A percentile compares a stretch with the other conserved stretches of the same genome.
Evolutionary conservation across 306 rosid genomes (phyloP).

Genomic region (Sicyos baderoa): DNA sequence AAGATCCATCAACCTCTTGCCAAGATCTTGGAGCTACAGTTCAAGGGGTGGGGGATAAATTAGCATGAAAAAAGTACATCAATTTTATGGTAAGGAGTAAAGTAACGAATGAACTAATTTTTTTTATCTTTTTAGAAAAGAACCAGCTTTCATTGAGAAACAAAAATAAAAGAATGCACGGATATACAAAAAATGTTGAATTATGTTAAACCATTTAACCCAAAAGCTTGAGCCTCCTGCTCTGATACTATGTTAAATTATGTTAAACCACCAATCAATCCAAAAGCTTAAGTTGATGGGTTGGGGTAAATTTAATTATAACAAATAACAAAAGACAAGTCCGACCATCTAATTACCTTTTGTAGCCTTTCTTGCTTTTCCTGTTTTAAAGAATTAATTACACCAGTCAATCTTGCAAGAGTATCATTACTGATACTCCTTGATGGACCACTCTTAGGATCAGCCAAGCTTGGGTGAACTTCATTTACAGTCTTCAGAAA

Average conservation of each 20-base stretch:
- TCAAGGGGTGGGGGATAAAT: not conserved
- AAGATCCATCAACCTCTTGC: slow-evolving; percentile 40
- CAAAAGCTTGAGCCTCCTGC: no score
- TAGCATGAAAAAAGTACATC: not conserved
- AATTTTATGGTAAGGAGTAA: not conserved
- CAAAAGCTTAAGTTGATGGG: no score
- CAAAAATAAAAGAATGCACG: no score
- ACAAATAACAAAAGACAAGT: not conserved
- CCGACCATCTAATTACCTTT: slow-evolving; percentile 41
- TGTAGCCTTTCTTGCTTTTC: slow-evolving; percentile 60
- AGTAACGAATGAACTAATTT: not conserved
- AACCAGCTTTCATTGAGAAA: no score
- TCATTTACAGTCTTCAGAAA: slow-evolving; percentile 43
- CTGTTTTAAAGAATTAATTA: slow-evolving; percentile 52
- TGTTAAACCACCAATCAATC: no score
- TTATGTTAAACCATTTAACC: no score
- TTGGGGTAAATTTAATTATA: no score
- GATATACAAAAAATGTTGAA: no score
- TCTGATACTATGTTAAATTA: no score
- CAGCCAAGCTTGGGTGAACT: slow-evolving; percentile 66
- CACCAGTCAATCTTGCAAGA: slow-evolving; percentile 64
- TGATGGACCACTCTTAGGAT: slow-evolving; percentile 31
- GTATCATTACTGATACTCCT: slow-evolving; percentile 78
- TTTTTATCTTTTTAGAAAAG: no score
- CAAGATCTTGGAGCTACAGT: slow-evolving; percentile 56